Evolutionary conservation across 306 rosid genomes (phyloP), one percentile per base, ranked within the genome.

Genomic region (Fragaria ananassa): DNA sequence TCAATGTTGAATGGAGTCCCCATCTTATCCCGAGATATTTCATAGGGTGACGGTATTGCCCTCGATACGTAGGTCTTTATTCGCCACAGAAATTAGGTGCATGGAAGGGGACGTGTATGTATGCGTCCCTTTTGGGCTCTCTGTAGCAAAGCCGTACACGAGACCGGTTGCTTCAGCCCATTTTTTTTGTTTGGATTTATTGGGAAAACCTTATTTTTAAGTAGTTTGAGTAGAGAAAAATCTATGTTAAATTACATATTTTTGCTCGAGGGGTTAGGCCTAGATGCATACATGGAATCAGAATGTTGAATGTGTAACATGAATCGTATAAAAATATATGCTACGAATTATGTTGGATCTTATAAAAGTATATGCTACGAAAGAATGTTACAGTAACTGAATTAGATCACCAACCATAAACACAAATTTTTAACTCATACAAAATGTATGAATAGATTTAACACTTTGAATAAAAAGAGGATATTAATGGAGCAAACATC

Each of bases 121-220:
- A 67, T 44, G 41, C 70, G 80, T 78, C 79, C 57, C 72, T 80
- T 3, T 49, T 60, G 21, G 21, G 37, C 42, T 11, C 11, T 2
- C 15, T 5, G 70, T 57, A 37, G 58, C 70, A 13, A 23, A 75
- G 80, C 13, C 88, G 85, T 80, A 51, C 72, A 81, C 86, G 81
- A 61, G 72, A 60, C 50, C 71, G 15, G 68, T 66, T 54, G 53
- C 73, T 64, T 25, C 2, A 7, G 7, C 2, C 0, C 27, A 0
- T 29, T 51, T 71, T 49, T 10, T 10, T 45, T 4, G 3, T 23
- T 8, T 15, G 7, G 1, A 14, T 37, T 23, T 19, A 25, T 47
- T 13, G 19, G 65, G 65, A 25, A 60, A 31, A 31, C 35, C 35
- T 31, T 31, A 31, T 31, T 42, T 10, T 44, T 10, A 10, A 10